Evolutionary conservation across 2,329 filamentous ascomycete genomes (phyloP).

Genomic region (Penicillium sp.): DNA sequence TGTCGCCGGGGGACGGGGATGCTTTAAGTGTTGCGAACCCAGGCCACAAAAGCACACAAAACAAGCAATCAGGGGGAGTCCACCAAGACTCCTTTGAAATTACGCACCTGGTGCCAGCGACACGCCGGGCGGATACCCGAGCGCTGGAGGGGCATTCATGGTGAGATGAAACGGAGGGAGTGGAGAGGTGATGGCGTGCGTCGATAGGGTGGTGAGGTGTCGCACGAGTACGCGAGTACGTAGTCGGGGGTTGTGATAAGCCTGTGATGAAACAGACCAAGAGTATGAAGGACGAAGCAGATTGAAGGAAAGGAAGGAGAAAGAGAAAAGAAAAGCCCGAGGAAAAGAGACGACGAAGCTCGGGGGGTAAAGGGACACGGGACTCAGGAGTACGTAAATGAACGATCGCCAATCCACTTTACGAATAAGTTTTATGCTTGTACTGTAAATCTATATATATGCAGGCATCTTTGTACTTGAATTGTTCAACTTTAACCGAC

Average conservation of each 20-base stretch:
- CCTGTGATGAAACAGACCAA: not conserved
- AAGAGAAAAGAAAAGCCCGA: not conserved
- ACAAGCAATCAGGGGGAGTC: constrained; percentile 10
- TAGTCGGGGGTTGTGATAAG: not conserved
- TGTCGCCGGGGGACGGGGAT: not conserved
- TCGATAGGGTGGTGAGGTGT: constrained; percentile 16
- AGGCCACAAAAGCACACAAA: not conserved
- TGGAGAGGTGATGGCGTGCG: constrained; percentile 18
- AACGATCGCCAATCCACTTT: not conserved
- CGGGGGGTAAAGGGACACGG: constrained; percentile 2
- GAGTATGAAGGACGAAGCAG: not conserved
- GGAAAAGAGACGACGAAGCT: not conserved
- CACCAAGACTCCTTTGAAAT: constrained; percentile 11
- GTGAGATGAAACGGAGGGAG: constrained; percentile 25
- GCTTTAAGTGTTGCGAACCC: constrained; percentile 7
- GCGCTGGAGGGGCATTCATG: constrained; percentile 36
- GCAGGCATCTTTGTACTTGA: too few relatives aligned
- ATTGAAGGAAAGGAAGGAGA: not conserved
- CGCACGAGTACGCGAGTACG: constrained; percentile 21
- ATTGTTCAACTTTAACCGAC: not conserved
- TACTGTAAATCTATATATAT: not conserved
- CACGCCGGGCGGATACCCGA: constrained; percentile 35
- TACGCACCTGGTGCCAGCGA: constrained; percentile 37
- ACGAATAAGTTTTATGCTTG: too few relatives aligned
- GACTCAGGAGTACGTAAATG: constrained; percentile 1